Evolutionary conservation across 1,139 yeast species (phyloP).

Genomic region (Saccharomycopsis crataegensis): DNA sequence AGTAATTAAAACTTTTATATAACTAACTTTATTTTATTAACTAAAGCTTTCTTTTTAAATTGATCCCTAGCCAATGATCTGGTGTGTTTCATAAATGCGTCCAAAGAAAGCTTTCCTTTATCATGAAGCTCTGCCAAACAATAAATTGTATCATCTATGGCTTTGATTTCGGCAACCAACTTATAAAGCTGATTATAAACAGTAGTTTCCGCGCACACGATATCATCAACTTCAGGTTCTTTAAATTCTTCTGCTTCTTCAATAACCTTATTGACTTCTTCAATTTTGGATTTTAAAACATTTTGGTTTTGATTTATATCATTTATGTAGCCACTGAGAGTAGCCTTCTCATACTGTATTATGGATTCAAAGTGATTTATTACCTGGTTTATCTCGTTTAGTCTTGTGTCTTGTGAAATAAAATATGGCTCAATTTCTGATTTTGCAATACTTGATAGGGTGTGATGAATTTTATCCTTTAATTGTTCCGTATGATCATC

Average conservation of each 20-base stretch:
- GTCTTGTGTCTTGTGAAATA: conserved; percentile 14
- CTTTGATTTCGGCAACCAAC: conserved; percentile 56
- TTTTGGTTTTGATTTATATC: conserved; percentile 28
- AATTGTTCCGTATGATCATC: conserved; percentile 17
- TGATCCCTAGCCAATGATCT: conserved; percentile 71
- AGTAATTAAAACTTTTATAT: neutral
- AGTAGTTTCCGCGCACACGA: conserved; percentile 39
- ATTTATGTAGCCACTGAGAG: conserved; percentile 25
- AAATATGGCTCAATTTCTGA: conserved; percentile 32
- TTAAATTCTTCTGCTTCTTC: conserved; percentile 26
- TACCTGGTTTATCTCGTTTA: conserved; percentile 13
- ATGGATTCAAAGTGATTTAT: conserved; percentile 27
- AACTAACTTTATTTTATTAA: conserved; percentile 30
- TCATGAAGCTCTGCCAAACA: conserved; percentile 53
- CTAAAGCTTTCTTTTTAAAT: conserved; percentile 42
- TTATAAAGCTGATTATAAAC: conserved; percentile 55
- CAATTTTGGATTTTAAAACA: conserved; percentile 27
- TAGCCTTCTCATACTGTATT: conserved; percentile 27
- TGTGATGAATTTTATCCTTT: conserved; percentile 12
- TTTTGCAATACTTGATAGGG: conserved; percentile 20
- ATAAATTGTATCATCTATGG: conserved; percentile 61
- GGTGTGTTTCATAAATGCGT: conserved; percentile 47
- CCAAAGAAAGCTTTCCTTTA: conserved; percentile 37
- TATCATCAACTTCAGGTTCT: conserved; percentile 35
- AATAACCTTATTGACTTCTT: conserved; percentile 28